These are phyloP conservation scores for Cladobotryum mycophilum DNA, from an alignment of 2,329 filamentous ascomycete species.

Conservation along the genomic window DNA sequence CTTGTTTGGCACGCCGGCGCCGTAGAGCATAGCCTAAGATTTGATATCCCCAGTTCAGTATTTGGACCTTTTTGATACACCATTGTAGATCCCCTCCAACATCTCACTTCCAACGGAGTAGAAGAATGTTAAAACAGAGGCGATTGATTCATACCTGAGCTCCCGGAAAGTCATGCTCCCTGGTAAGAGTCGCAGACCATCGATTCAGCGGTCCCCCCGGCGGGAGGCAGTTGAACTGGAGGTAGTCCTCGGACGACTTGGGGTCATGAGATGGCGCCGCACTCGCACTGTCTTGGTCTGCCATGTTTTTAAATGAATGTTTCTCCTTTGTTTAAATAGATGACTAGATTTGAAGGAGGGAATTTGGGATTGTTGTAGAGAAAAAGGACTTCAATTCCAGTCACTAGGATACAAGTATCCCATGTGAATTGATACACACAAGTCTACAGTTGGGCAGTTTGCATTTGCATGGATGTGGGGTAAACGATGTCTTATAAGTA, in stretches of 20 bases:
- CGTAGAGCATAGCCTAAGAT: conserved; percentile 83
- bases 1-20: conserved; percentile 76
- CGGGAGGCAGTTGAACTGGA: conserved; percentile 46
- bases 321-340: no score
- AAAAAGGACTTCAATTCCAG: no score
- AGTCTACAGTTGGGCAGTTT: no score
- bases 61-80: no score
- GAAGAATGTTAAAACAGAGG: neutral
- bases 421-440: no score
- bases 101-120: neutral
- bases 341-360: no score
- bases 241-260: conserved; percentile 46
- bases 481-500: no score
- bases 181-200: conserved; percentile 77
- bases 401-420: no score
- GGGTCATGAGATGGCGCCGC: conserved; percentile 28
- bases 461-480: no score
- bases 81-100: neutral
- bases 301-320: conserved; percentile 14
- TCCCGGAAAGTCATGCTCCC: conserved; percentile 82
- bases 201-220: conserved; percentile 63
- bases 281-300: conserved; percentile 15
- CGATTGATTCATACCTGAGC: conserved; percentile 59
- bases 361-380: no score
- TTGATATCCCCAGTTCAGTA: neutral